Evolutionary conservation across 345 rosid genomes (phyloP), one percentile per base, ranked within the genome.

Genomic region (Dimocarpus longan): DNA sequence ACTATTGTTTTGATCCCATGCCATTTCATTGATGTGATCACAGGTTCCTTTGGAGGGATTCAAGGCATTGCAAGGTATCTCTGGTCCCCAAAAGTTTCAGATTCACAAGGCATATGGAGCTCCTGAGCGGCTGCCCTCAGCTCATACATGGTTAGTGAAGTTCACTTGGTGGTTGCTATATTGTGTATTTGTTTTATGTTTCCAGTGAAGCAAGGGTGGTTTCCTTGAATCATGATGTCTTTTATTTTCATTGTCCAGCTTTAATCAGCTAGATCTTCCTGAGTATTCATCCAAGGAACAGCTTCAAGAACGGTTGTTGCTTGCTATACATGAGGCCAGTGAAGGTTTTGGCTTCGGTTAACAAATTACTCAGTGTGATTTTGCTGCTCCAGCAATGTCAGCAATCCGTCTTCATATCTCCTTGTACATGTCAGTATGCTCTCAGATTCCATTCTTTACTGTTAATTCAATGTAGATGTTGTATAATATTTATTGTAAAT

Each of bases 41-140:
- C 90, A 95, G 99, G 99, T 92, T 83, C 99, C 98, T 18, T 79
- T 95, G 83, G 97, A 93, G 83, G 96, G 97, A 42, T 95, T 93
- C 80, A 95, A 85, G 85, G 98, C 98, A 59, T 78, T 95, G 88
- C 99, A 95, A 75, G 99, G 99, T 59, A 95, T 95, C 56, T 95
- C 99, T 71, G 97, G 99, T 73, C 97, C 98, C 77, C 99, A 95
- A 74, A 90, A 88, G 78, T 89, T 95, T 81, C 99, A 95, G 87
- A 91, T 95, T 84, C 99, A 95, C 90, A 95, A 95, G 83, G 96
- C 97, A 59, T 95, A 93, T 86, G 99, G 99, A 76, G 92, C 95
- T 75, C 95, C 98, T 13, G 93, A 92, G 73, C 86, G 99, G 70
- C 81, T 95, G 68, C 99, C 99, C 39, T 93, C 99, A 42, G 99